Conservation (phyloP, 2,329 filamentous ascomycete genomes). For the Cladophialophora bantiana region DNA sequence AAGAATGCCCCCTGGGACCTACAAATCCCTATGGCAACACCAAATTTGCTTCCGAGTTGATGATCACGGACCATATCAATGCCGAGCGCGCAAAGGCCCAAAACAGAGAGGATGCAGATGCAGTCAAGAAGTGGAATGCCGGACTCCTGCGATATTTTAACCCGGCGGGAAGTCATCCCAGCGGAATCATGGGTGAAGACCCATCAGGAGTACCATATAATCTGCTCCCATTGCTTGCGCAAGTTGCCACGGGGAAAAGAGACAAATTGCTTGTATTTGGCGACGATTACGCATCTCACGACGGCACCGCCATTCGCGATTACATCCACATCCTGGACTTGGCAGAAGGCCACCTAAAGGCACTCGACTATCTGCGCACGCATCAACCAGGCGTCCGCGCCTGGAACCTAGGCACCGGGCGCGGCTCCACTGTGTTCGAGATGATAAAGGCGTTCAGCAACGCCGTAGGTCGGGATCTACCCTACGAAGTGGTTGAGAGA, state of each 20-base stretch:
- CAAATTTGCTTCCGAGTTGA: conserved; percentile 87
- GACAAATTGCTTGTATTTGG: conserved; percentile 95
- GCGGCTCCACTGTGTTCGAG: conserved; percentile 93
- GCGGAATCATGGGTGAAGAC: conserved; percentile 97
- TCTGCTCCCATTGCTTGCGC: conserved; percentile 88
- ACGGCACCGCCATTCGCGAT: conserved; percentile 93
- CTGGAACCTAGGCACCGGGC: conserved; percentile 96
- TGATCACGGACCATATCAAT: conserved; percentile 90
- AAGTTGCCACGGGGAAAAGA: conserved; percentile 93
- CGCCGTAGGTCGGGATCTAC: conserved; percentile 83
- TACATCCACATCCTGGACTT: conserved; percentile 98
- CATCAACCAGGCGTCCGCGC: conserved; percentile 87
- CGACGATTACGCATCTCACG: conserved; percentile 87
- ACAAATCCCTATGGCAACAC: conserved; percentile 98
- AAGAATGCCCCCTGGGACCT: conserved; percentile 92
- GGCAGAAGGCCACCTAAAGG: conserved; percentile 82
- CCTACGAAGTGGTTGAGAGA: conserved; percentile 84
- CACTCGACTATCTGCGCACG: conserved; percentile 86
- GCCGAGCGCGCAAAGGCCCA: conserved; percentile 82
- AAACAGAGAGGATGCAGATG: conserved; percentile 77
- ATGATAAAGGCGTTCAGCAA: conserved; percentile 94
- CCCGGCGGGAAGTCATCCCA: conserved; percentile 91
- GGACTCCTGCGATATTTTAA: conserved; percentile 97
- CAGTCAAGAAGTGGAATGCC: conserved; percentile 84
- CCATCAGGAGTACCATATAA: conserved; percentile 96